A percentile compares a stretch with the other conserved stretches of the same genome.
Conservation (phyloP, 768 basidiomycete species). For the Lentinula edodes region DNA sequence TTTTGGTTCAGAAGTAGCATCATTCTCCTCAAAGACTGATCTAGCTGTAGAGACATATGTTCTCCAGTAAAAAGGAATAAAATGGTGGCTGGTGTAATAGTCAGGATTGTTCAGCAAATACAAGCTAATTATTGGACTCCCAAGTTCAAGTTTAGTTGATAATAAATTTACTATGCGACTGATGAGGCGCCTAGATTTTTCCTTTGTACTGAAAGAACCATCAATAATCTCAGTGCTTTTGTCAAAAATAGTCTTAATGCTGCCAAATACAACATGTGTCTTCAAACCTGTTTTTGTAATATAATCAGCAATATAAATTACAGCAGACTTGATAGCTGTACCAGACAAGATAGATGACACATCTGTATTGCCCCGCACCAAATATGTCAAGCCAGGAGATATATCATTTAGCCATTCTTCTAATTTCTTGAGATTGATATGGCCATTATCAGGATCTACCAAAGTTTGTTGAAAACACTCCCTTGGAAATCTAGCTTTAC, state of each 20-base stretch:
- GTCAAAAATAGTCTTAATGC: slow-evolving; percentile 17
- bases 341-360: slow-evolving; percentile 31
- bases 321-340: slow-evolving; percentile 31
- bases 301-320: slow-evolving; percentile 37
- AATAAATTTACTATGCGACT: slow-evolving; percentile 31
- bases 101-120: slow-evolving; percentile 31
- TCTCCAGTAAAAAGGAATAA: slow-evolving; percentile 27
- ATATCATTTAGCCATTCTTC: slow-evolving; percentile 33
- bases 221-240: slow-evolving; percentile 18
- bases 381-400: slow-evolving; percentile 23
- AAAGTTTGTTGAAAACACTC: slow-evolving; percentile 12
- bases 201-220: slow-evolving; percentile 8
- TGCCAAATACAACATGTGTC: slow-evolving; percentile 15
- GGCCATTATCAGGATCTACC: slow-evolving; percentile 23
- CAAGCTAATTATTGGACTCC: slow-evolving; percentile 28
- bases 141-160: slow-evolving; percentile 29
- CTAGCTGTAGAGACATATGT: slow-evolving; percentile 20
- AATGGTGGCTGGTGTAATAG: slow-evolving; percentile 31
- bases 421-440: slow-evolving; percentile 23
- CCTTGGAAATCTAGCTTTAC: slow-evolving; percentile 30
- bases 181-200: slow-evolving; percentile 24
- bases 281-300: slow-evolving; percentile 35
- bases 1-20: slow-evolving; percentile 11
- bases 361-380: slow-evolving; percentile 33
- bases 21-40: slow-evolving; percentile 10